Evolutionary conservation across 2,329 filamentous ascomycete species (phyloP).

Genomic region (Diaporthe sp.): DNA sequence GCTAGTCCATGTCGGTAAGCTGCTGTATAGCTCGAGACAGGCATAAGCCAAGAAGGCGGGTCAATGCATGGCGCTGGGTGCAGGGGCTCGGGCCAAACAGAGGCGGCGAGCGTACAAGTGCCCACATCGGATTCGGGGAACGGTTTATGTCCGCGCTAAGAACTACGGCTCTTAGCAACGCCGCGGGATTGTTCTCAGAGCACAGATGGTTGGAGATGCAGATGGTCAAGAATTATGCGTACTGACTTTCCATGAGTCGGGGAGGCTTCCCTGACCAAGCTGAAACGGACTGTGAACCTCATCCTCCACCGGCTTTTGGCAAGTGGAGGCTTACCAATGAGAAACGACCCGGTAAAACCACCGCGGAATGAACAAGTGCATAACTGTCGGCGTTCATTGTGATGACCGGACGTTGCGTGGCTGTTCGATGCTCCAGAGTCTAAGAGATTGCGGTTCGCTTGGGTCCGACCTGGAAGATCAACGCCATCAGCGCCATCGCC

Average conservation of each 20-base stretch:
- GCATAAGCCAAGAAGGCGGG: constrained; percentile 17
- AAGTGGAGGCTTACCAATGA: constrained; percentile 24
- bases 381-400: not conserved
- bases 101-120: not conserved
- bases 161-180: not conserved
- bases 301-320: constrained; percentile 6
- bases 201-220: constrained; percentile 1
- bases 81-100: constrained; percentile 1
- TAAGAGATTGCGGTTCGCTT: not conserved
- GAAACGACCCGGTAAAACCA: not conserved
- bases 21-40: constrained; percentile 13
- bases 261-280: constrained; percentile 16
- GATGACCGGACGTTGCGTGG: not conserved
- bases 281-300: constrained; percentile 11
- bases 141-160: not conserved
- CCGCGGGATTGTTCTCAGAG: not conserved
- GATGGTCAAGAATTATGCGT: constrained; percentile 9
- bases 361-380: not conserved
- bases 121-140: constrained; percentile 21
- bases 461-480: not conserved
- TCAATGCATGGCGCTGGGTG: constrained; percentile 5
- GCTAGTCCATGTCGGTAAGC: constrained; percentile 8
- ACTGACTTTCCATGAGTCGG: constrained; percentile 5
- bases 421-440: not conserved
- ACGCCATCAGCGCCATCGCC: not conserved